Percentiles rank a stretch among this genome's conserved stretches.
phyloP scores from a whole-genome alignment of 768 basidiomycete genomes.

The Rhizopogon salebrosus region DNA sequence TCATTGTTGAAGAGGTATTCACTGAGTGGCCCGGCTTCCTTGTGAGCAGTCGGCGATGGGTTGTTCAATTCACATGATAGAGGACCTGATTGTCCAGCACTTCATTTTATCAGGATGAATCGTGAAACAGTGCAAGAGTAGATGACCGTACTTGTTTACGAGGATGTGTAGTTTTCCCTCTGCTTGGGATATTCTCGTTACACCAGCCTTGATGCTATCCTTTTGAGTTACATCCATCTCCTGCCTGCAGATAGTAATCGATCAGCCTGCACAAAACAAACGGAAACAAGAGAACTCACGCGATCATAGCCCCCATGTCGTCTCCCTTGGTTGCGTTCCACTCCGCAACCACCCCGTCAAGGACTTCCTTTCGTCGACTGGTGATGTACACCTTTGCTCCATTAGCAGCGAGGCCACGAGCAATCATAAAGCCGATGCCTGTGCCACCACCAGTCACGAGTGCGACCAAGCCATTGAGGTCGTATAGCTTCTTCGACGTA shows the following conservation, averaged over 20 bases:
- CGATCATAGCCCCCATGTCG: constrained; percentile 44
- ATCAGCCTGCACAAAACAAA: constrained; percentile 1
- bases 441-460: constrained; percentile 47
- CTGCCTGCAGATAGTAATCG: constrained; percentile 33
- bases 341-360: constrained; percentile 49
- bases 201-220: constrained; percentile 54
- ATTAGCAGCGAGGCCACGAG: constrained; percentile 67
- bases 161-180: constrained; percentile 75
- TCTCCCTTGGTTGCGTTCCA: constrained; percentile 37
- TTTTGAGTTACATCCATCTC: constrained; percentile 71
- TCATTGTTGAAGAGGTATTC: constrained; percentile 68
- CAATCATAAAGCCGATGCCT: constrained; percentile 60
- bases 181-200: constrained; percentile 28
- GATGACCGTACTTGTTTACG: constrained; percentile 65
- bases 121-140: background rate
- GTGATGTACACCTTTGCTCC: constrained; percentile 82
- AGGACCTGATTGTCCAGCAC: constrained; percentile 75
- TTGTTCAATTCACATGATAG: constrained; percentile 52
- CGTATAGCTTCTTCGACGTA: constrained; percentile 31
- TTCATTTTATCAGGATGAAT: constrained; percentile 21
- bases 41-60: constrained; percentile 49
- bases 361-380: constrained; percentile 59
- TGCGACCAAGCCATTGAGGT: constrained; percentile 53
- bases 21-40: constrained; percentile 61
- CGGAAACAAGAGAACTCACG: constrained; percentile 36